A percentile compares a stretch with the other conserved stretches of the same genome.
Evolutionary conservation across 208 protist species (phyloP).

Genomic region (Leishmania gerbilli): DNA sequence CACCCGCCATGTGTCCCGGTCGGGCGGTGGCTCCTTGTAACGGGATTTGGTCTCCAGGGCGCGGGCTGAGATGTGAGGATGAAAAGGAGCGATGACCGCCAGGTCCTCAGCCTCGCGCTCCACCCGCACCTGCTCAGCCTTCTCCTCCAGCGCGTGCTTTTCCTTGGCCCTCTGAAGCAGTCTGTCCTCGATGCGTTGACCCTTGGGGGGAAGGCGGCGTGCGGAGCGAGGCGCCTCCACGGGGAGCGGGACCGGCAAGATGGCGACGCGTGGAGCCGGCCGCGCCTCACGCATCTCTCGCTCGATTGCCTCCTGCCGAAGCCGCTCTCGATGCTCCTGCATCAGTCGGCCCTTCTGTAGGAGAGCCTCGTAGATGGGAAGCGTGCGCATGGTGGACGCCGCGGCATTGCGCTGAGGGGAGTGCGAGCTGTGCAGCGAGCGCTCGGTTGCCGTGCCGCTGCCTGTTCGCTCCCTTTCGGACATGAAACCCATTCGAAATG

Average conservation of each 20-base stretch:
- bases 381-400: neutral
- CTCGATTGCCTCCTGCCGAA: conserved; percentile 40
- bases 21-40: conserved; percentile 26
- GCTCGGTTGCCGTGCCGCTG: neutral
- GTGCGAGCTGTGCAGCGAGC: neutral
- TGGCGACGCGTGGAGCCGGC: conserved; percentile 30
- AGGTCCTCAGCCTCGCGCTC: conserved; percentile 46
- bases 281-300: conserved; percentile 49
- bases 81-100: conserved; percentile 40
- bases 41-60: conserved; percentile 44
- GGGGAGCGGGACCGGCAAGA: neutral
- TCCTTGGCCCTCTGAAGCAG: conserved; percentile 59
- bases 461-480: neutral
- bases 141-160: conserved; percentile 15
- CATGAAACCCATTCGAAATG: neutral
- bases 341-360: conserved; percentile 65
- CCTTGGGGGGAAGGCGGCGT: conserved; percentile 15
- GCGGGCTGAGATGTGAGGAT: conserved; percentile 52
- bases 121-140: conserved; percentile 28
- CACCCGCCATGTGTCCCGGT: conserved; percentile 32
- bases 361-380: conserved; percentile 66
- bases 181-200: conserved; percentile 56
- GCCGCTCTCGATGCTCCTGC: conserved; percentile 48
- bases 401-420: neutral
- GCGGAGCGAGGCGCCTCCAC: conserved; percentile 1